Base-by-base conservation (phyloP, 805 yeast genomes). In the Cyberlindnera meyerae region DNA sequence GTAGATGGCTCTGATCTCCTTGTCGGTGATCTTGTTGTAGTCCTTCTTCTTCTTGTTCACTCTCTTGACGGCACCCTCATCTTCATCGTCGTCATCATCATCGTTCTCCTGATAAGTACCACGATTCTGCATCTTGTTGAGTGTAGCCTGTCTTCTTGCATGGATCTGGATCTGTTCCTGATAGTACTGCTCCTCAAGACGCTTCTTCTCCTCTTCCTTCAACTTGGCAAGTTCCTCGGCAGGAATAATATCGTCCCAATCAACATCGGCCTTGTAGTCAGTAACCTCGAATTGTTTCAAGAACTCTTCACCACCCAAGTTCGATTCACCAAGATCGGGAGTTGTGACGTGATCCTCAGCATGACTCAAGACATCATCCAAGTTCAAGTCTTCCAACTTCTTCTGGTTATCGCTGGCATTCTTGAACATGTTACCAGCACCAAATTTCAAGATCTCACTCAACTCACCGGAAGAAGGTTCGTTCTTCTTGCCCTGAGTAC, bases 181-280 rank as follows among this genome's bases (percentile, higher is more conserved):
- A 39, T 93, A 71, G 54, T 77, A 89, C 46, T 78, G 82, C 45
- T 90, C 97, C 48, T 93, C 97, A 30, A 80, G 74, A 34, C 83
- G 73, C 57, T 79, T 82, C 68, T 82, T 80, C 57, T 93, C 98
- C 38, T 88, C 95, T 46, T 84, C 95, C 58, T 93, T 93, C 51
- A 93, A 70, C 57, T 83, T 86, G 42, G 78, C 73, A 45, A 94
- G 69, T 60, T 93, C 98, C 30, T 85, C 95, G 47, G 86, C 89
- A 0, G 99, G 99, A 52, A 93, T 93, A 50, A 93, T 93, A 60
- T 93, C 99, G 65, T 93, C 97, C 99, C 99, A 93, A 46, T 88
- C 94, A 43, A 90, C 88, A 60, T 90, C 96, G 1, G 98, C 97
- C 65, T 93, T 93, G 61, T 89, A 94, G 58, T 93, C 98, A 0